Percentiles rank a stretch among this genome's conserved stretches.
These are phyloP conservation scores for Phytopythium sindhum DNA, from an alignment of 352 stramenopile species.

Conservation along the genomic window DNA sequence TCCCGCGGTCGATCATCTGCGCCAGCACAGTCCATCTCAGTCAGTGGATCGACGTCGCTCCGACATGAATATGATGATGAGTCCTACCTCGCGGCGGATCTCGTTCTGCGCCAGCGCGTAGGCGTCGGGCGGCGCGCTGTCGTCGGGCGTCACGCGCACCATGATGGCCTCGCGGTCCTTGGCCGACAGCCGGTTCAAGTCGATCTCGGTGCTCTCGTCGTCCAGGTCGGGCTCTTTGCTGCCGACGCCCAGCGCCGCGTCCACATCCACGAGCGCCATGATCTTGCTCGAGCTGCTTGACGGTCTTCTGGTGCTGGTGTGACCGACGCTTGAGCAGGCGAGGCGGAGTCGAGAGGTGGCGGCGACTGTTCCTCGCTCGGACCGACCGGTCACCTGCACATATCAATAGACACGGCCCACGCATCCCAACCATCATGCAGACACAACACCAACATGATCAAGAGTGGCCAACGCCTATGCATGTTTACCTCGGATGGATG, in stretches of 20 bases:
- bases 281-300: neutral
- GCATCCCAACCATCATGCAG: neutral
- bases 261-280: constrained; percentile 21
- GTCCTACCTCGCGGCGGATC: constrained; percentile 69
- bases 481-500: neutral
- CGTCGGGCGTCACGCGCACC: constrained; percentile 58
- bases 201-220: constrained; percentile 61
- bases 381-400: neutral
- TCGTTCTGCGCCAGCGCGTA: constrained; percentile 79
- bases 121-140: constrained; percentile 59
- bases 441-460: neutral
- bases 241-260: constrained; percentile 25
- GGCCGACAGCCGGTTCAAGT: constrained; percentile 51
- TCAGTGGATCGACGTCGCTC: neutral
- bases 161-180: constrained; percentile 71
- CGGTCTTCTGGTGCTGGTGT: neutral
- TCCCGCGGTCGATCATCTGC: constrained; percentile 79
- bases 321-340: neutral
- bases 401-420: neutral
- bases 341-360: neutral
- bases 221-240: constrained; percentile 47
- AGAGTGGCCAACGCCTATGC: neutral
- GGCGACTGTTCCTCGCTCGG: neutral
- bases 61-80: neutral
- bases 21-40: no score